Base-by-base conservation (phyloP, 176 grass and related monocot genomes). In the Bromus sterilis region DNA sequence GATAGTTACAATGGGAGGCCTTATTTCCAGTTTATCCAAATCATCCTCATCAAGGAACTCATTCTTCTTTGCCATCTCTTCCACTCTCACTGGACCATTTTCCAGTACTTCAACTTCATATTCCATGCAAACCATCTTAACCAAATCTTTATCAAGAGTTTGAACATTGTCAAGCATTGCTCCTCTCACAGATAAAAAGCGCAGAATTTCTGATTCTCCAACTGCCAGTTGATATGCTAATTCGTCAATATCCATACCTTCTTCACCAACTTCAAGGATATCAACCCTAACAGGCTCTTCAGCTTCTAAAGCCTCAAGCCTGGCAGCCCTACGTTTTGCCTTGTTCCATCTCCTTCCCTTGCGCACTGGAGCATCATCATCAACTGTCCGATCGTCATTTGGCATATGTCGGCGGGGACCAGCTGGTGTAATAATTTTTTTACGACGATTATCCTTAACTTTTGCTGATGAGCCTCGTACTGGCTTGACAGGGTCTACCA, bases 31-130 rank as follows among this genome's bases (percentile, higher is more conserved):
- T 68, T 79, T 89, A 51, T 91, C 92, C 59, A 98, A 88, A 86
- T 98, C 95, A 71, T 98, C 88, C 56, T 89, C 95, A 58, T 98
- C 95, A 56, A 98, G 82, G 68, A 98, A 82, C 44, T 94, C 92
- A 56, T 86, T 93, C 82, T 98, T 98, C 88, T 93, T 98, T 68
- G 95, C 92, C 92, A 94, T 98, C 56, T 98, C 95, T 74, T 91
- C 90, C 44, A 94, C 79, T 84, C 83, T 94, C 29, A 83, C n/a
- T 42, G 89, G 92, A 43, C 85, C 86, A 83, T 41, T 86, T 86
- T 98, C 90, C 76, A 98, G 81, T 78, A 95, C 92, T 83, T 95
- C 95, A 48, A 98, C 95, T 82, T 87, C 95, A 87, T 98, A 93
- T 79, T 94, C 90, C 90, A 87, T 89, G 81, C 95, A 98, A 76